Evolutionary conservation across 164 flowering plant genomes (phyloP), one percentile per base, ranked within the genome.

Genomic region (Berberis vulgaris): DNA sequence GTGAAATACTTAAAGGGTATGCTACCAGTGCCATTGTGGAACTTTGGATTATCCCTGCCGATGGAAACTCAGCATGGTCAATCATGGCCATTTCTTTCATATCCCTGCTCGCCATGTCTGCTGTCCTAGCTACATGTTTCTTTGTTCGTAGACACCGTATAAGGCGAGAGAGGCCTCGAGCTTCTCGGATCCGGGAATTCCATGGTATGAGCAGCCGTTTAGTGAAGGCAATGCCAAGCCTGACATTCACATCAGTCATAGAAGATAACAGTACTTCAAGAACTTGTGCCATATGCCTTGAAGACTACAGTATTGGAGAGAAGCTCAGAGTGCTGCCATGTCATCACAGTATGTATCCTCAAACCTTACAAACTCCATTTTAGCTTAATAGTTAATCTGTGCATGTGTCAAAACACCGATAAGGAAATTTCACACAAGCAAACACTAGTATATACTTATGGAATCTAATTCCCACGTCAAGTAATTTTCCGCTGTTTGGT

Each of bases 211-310:
- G 96, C 77, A 82, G 87, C 54, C 89, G 83, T 39, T 63, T 87
- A 67, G 97, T 94, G 67, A 89, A 84, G 76, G 96, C 99, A 41
- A 87, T 94, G 93, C 99, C 99, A 5, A 87, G 93, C 65, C 74
- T 91, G 57, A 82, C 83, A 69, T 94, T 95, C 62, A 91, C 99
- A 4, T 58, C 94, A 41, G 96, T 83, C 72, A 64, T 82, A 54
- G 97, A 89, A 69, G 97, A 91, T 72, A 86, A 85, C 57, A 79
- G 85, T 56, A 95, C 97, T 56, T 85, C 99, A 63, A 62, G 62
- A 43, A 85, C 97, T 11, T 95, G 99, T 74, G 94, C 99, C 45
- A 91, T 95, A 65, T 95, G 99, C 74, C 96, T 95, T 64, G 99
- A 94, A 65, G 99, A 94, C 73, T 94, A 94, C 61, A 79, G 55